Base-by-base conservation (phyloP, 202 grass and related monocot species). In the Schoenoplectus triqueter region DNA sequence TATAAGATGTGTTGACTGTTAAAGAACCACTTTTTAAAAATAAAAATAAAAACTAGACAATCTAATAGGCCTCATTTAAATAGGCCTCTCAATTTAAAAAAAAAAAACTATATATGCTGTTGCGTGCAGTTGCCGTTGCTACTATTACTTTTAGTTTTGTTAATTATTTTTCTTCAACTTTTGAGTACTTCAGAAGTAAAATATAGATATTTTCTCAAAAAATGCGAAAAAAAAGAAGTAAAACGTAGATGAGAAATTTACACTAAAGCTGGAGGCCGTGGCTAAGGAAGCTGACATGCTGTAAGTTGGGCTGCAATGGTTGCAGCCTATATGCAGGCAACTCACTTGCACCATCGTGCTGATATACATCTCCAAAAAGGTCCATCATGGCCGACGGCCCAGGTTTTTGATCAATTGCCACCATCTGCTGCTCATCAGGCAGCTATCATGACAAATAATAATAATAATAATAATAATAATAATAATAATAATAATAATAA, bases 251-350 rank as follows among this genome's bases (percentile, higher is more conserved):
- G 19, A 73, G 69, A 72, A 72, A 62, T 62, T 18, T 18, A 50
- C 69, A 94, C 92, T 86, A 97, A 4, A 97, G 91, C 50, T 92
- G 89, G 13, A 88, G 91, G 65, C 83, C 67, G 5, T 90, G 89
- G 64, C 88, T 88, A 2, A 85, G 91, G 60, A 93, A 83, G 86
- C 3, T 54, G 49, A 80, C 77, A 11, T 98, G 91, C 77, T 98
- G 92, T 60, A 93, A 90, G 67, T 95, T 93, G 67, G 92, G 91
- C 50, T 98, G 95, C 70, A 85, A 78, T 0, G 92, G 92, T 78
- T 95, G 95, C 64, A 95, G 91, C 73, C 86, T 89, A 88, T 84
- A 92, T 47, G 86, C 85, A 7, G 90, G 86, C 41, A 95, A 61
- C 86, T 97, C 88, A 39, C 78, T 82, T 13, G 44, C 80, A 69